phyloP scores from a whole-genome alignment of 768 basidiomycete genomes.

The Lepiota subincarnata region DNA sequence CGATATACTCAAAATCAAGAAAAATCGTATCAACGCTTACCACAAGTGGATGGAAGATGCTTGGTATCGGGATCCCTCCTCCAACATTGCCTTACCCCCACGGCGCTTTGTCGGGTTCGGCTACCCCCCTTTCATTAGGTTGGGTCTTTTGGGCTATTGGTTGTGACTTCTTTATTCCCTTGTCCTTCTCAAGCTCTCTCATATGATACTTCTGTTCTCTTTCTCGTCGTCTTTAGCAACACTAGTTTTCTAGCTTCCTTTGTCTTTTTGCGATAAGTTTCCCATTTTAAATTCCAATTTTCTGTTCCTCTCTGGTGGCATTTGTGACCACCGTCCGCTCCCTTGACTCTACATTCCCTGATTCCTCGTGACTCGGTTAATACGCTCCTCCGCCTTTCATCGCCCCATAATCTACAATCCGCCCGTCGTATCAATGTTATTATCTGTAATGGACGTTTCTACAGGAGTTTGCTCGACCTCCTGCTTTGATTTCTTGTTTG shows the following conservation, averaged over 20 bases:
- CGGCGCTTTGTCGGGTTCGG: slow-evolving; percentile 8
- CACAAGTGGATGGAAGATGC: slow-evolving; percentile 41
- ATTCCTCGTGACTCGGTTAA: slow-evolving; percentile 8
- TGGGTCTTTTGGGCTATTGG: slow-evolving; percentile 57
- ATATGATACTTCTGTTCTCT: slow-evolving; percentile 28
- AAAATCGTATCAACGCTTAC: slow-evolving; percentile 23
- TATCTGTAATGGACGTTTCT: slow-evolving; percentile 12
- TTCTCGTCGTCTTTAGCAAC: slow-evolving; percentile 29
- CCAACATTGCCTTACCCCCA: slow-evolving; percentile 13
- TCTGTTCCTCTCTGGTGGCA: slow-evolving; percentile 1
- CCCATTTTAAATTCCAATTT: slow-evolving; percentile 18
- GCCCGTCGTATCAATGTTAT: slow-evolving; percentile 11
- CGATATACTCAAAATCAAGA: slow-evolving; percentile 29
- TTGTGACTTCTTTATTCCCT: slow-evolving; percentile 52
- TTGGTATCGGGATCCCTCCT: slow-evolving; percentile 39
- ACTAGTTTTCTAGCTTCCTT: slow-evolving; percentile 19
- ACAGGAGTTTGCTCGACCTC: background rate
- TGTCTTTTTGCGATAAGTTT: slow-evolving; percentile 13
- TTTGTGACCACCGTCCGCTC: slow-evolving; percentile 7
- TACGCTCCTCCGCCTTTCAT: background rate
- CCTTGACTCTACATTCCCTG: slow-evolving; percentile 9
- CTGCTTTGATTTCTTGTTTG: slow-evolving; percentile 7
- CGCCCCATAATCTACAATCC: background rate
- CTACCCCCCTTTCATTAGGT: slow-evolving; percentile 13
- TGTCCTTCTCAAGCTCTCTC: slow-evolving; percentile 22